Base-by-base conservation (phyloP, 345 rosid genomes). In the Eucalyptus polyanthemos region DNA sequence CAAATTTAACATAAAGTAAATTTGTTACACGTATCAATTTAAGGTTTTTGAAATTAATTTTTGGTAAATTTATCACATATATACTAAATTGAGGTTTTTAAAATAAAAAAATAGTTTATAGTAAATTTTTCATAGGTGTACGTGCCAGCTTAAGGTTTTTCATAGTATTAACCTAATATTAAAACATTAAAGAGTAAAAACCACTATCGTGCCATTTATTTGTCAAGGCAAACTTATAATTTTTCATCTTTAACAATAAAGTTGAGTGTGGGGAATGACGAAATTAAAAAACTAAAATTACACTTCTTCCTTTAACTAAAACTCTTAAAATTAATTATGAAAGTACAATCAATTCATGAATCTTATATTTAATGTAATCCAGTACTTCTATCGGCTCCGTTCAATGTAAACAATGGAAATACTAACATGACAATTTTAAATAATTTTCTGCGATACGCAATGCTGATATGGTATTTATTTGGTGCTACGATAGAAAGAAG, bases 81-180 rank as follows among this genome's bases (percentile, higher is more conserved):
- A 0, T 1, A 53, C 0, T 53, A 19, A 1, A 19, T 53, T 53
- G 4, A 1, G 2, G 24, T 7, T 53, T 53, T 7, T 53, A 19
- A 7, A 0, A 53, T 19, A 0, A 53, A 53, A 51, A 53, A 53
- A 53, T 7, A 19, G 4, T 53, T 53, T 58, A 58, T 11, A 0
- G 1, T 58, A 58, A 58, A 25, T 25, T 24, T 58, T 0, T 58
- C 14, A 25, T 2, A 58, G 3, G 5, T 58, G 4, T 25, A 24
- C 4, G 0, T 58, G 5, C 7, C 0, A 0, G 2, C 25, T 0
- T 53, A 53, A 0, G 56, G 4, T 17, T 53, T 51, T 53, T 53
- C 9, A 0, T 53, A 7, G 0, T 3, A 51, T 51, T 51, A 17
- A 51, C 22, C 9, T 62, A 62, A 65, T 65, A 65, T 65, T n/a